Conservation (phyloP, 116 monocot genomes). For the Papilionanthe hybrid region DNA sequence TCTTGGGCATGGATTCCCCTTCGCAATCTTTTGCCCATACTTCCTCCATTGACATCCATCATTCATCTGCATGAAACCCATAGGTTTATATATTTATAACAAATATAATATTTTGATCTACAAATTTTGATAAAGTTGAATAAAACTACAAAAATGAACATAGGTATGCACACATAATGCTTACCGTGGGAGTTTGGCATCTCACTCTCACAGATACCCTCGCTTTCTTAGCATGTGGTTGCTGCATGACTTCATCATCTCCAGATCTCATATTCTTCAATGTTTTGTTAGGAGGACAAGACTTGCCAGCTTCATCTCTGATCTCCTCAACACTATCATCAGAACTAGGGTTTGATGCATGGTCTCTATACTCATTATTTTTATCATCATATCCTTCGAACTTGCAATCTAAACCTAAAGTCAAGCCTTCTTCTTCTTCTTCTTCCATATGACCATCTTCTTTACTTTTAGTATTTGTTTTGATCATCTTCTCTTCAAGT, state of each 20-base stretch:
- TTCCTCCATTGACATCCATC: slow-evolving; percentile 85
- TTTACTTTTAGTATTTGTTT: slow-evolving; percentile 1
- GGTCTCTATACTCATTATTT: background rate
- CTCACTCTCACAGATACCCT: slow-evolving; percentile 85
- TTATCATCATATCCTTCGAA: slow-evolving; percentile 10
- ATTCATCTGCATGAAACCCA: slow-evolving; percentile 25
- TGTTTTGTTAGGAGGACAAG: slow-evolving; percentile 45
- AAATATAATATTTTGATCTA: no score
- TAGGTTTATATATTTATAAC: no score
- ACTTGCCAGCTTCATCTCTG: slow-evolving; percentile 26
- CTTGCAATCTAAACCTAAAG: slow-evolving; percentile 42
- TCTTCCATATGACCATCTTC: background rate
- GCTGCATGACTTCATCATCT: slow-evolving; percentile 42
- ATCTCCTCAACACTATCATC: slow-evolving; percentile 36
- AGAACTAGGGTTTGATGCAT: slow-evolving; percentile 17
- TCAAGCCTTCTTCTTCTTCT: slow-evolving; percentile 21
- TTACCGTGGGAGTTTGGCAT: slow-evolving; percentile 80
- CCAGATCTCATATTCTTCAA: slow-evolving; percentile 24
- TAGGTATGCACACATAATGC: no score
- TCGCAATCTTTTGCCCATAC: slow-evolving; percentile 83
- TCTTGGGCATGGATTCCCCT: slow-evolving; percentile 68
- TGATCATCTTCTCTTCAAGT: slow-evolving; percentile 1
- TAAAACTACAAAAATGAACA: no score
- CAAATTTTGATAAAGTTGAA: no score
- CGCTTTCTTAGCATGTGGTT: slow-evolving; percentile 63